These are phyloP conservation scores for Trichophyton rubrum DNA, from an alignment of 2,329 filamentous ascomycete genomes.

Conservation along the genomic window DNA sequence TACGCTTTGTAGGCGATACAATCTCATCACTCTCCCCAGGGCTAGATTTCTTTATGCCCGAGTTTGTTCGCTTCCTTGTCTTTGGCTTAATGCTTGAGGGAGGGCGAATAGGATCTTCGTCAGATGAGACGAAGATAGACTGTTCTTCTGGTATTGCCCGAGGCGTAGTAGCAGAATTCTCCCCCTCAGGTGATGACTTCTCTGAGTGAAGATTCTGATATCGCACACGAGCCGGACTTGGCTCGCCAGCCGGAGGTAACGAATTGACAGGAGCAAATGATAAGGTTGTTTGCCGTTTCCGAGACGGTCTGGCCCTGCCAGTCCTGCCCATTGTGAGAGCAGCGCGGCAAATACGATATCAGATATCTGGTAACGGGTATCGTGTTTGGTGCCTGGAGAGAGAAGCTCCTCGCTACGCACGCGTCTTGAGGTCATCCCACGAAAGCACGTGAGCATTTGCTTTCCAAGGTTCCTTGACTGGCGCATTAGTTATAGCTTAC, in stretches of 20 bases:
- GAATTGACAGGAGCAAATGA: conserved; percentile 27
- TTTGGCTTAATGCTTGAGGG: neutral
- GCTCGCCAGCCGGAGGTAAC: conserved; percentile 18
- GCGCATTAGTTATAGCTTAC: no score
- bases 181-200: conserved; percentile 8
- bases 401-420: neutral
- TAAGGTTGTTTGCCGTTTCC: conserved; percentile 29
- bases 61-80: neutral
- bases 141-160: conserved; percentile 11
- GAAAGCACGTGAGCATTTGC: neutral
- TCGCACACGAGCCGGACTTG: conserved; percentile 8
- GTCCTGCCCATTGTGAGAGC: conserved; percentile 1
- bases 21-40: conserved; percentile 9
- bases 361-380: neutral
- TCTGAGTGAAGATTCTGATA: neutral
- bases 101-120: neutral
- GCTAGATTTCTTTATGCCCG: neutral
- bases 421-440: neutral
- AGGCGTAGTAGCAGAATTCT: neutral
- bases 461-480: no score
- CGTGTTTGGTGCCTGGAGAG: neutral
- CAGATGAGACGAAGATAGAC: conserved; percentile 15
- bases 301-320: neutral
- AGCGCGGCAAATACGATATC: neutral
- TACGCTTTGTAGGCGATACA: conserved; percentile 9